These are phyloP conservation scores for Saccharomyces hybrid DNA, from an alignment of 1,139 yeast genomes.

Conservation along the genomic window DNA sequence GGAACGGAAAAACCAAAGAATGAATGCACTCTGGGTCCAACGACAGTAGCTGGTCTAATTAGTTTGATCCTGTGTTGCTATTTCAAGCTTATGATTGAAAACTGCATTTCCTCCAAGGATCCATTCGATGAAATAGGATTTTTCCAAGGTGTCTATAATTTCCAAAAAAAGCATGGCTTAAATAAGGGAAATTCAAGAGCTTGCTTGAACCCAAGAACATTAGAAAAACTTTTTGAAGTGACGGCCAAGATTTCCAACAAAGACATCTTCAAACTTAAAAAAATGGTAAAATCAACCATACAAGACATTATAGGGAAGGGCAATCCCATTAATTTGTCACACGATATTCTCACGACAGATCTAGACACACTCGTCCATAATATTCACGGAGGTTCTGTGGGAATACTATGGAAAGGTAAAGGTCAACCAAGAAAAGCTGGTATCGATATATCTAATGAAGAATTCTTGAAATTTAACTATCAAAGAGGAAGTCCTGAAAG, in stretches of 20 bases:
- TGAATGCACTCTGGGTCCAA: constrained; percentile 53
- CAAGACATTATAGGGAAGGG: constrained; percentile 50
- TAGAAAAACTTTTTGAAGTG: constrained; percentile 50
- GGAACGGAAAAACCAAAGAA: constrained; percentile 34
- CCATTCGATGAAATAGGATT: constrained; percentile 70
- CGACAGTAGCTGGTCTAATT: constrained; percentile 54
- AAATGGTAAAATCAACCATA: constrained; percentile 65
- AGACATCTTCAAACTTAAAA: constrained; percentile 56
- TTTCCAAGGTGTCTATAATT: constrained; percentile 52
- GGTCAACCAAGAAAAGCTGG: constrained; percentile 34
- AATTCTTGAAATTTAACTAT: constrained; percentile 22
- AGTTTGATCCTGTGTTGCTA: constrained; percentile 64
- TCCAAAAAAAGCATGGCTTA: constrained; percentile 57
- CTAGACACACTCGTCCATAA: constrained; percentile 39
- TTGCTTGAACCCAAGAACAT: constrained; percentile 55
- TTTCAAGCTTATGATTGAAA: constrained; percentile 60
- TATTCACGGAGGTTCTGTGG: constrained; percentile 39
- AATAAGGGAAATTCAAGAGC: constrained; percentile 38
- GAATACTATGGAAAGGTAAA: constrained; percentile 43
- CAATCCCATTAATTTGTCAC: constrained; percentile 35
- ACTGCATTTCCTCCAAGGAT: constrained; percentile 78
- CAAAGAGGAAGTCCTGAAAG: constrained; percentile 31
- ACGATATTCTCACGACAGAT: constrained; percentile 46
- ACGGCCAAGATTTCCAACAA: constrained; percentile 46
- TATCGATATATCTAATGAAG: constrained; percentile 32